Conservation (phyloP, 352 stramenopile genomes). For the Globisporangium recalcitrans region DNA sequence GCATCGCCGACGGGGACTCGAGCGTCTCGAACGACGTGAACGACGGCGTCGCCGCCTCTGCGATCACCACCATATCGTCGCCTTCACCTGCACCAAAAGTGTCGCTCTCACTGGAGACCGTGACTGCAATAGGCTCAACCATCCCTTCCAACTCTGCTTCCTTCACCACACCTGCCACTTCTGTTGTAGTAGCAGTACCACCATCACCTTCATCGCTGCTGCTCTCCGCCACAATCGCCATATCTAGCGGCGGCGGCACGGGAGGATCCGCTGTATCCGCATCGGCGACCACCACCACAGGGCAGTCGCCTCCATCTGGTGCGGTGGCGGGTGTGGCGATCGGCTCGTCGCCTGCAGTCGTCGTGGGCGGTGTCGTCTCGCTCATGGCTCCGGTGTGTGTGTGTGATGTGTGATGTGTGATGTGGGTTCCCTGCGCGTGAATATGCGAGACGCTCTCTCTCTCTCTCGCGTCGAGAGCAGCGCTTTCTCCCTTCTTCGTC, state of each 20-base stretch:
- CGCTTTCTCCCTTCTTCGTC: not conserved
- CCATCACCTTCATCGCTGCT: not conserved
- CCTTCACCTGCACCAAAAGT: not conserved
- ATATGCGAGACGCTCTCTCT: not conserved
- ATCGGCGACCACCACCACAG: not conserved
- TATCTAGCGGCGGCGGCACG: not conserved
- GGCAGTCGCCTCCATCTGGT: not conserved
- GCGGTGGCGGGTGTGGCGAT: not conserved
- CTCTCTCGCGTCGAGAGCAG: not conserved
- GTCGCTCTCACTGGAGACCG: slow-evolving; percentile 4
- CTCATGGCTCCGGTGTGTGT: not conserved
- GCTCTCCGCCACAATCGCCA: not conserved
- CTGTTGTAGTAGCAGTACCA: not conserved
- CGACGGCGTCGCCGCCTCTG: slow-evolving; percentile 17
- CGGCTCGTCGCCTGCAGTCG: not conserved
- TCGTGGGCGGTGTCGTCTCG: not conserved
- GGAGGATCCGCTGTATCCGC: not conserved
- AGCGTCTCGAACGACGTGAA: slow-evolving; percentile 10
- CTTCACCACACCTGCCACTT: not conserved
- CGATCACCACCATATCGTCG: slow-evolving; percentile 3
- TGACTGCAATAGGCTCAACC: not conserved
- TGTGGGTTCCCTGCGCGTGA: no score
- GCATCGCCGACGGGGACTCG: slow-evolving; percentile 3
- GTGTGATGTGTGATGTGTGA: not conserved
- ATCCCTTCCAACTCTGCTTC: not conserved